Percentiles rank a stretch among this genome's conserved stretches.
Conservation (phyloP, 495 filamentous ascomycete genomes). For the Copromyces sp. region DNA sequence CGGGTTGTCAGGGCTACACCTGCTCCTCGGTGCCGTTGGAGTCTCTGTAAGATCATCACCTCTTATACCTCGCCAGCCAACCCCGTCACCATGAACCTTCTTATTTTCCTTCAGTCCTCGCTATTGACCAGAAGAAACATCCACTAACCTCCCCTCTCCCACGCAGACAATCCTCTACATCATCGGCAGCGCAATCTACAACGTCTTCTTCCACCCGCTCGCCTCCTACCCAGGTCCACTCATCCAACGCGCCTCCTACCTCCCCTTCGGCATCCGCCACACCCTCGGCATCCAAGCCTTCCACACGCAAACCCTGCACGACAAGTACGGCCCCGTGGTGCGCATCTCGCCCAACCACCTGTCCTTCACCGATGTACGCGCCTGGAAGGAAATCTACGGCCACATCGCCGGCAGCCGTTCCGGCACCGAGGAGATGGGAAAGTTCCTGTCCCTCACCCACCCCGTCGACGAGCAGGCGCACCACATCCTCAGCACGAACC, state of each 20-base stretch:
- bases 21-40: neutral
- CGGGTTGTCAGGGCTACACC: neutral
- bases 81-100: neutral
- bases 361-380: slow-evolving; percentile 40
- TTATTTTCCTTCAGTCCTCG: neutral
- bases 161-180: slow-evolving; percentile 1
- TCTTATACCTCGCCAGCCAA: neutral
- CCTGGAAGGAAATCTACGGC: slow-evolving; percentile 53
- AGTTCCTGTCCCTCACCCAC: slow-evolving; percentile 22
- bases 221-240: slow-evolving; percentile 41
- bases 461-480: neutral
- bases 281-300: slow-evolving; percentile 6
- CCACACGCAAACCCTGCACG: slow-evolving; percentile 26
- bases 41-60: neutral
- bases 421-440: slow-evolving; percentile 17
- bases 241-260: slow-evolving; percentile 27
- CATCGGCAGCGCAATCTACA: slow-evolving; percentile 25
- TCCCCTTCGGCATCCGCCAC: slow-evolving; percentile 21
- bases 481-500: slow-evolving; percentile 19
- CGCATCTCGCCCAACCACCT: slow-evolving; percentile 47
- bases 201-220: slow-evolving; percentile 46
- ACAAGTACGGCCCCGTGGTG: slow-evolving; percentile 43
- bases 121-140: neutral
- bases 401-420: slow-evolving; percentile 16
- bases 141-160: neutral